Evolutionary conservation across 306 rosid species (phyloP), one percentile per base, ranked within the genome.

Genomic region (Pterocarpus macrocarpus): DNA sequence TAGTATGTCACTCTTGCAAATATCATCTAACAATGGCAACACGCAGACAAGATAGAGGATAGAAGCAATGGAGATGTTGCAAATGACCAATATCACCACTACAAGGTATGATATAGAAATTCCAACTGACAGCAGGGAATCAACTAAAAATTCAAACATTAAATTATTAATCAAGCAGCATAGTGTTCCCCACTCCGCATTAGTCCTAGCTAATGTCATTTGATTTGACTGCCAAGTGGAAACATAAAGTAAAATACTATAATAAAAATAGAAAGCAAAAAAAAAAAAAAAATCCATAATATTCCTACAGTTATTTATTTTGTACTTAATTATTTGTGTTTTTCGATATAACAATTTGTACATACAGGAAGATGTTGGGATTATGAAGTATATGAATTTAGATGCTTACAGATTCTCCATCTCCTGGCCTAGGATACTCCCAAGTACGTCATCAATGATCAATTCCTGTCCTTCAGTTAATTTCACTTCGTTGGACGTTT

Each of bases 381-480:
- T 91, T 22, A 84, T 88, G 89, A 91, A 91, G 66, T 3, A 85
- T 3, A 85, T 91, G 84, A 81, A 81, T 30, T 69, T 82, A 62
- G 93, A 91, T 80, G 93, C 93, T 5, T 90, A 86, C 33, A 81
- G 97, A 62, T 84, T 93, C 68, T 93, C 97, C 47, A 84, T 93
- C 35, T 81, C 97, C 0, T 93, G 97, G 97, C 41, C 97, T 1
- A 83, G 94, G 86, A 41, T 91, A 38, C 79, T 91, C 7, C 91
- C 97, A 68, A 85, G 97, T 91, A 75, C 78, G 89, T 30, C 43
- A n/a, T 38, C 7, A 5, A 16, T 34, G 0, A 2, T 9, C 4
- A 5, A 1, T 36, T 59, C 2, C 8, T 30, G 8, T 44, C 15
- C 3, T 43, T 43, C 36, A 30, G 9, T n/a, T 59, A 34, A 15